phyloP scores from a whole-genome alignment of 306 rosid species.

The Quercus parvula region DNA sequence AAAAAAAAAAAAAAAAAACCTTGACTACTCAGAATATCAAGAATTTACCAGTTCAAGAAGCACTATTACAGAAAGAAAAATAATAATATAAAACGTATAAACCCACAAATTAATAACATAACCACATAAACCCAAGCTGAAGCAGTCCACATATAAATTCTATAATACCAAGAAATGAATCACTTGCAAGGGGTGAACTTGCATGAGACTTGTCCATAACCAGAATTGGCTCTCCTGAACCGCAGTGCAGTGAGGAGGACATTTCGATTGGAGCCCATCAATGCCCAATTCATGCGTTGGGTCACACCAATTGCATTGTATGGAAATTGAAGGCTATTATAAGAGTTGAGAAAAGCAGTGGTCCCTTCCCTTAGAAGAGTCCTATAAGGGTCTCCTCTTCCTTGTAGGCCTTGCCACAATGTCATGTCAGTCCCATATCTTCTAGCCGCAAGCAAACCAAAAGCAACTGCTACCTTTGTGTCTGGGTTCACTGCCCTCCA shows the following conservation, averaged over 20 bases:
- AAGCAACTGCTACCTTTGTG: slow-evolving; percentile 63
- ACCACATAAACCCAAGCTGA: neutral
- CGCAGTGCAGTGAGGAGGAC: slow-evolving; percentile 62
- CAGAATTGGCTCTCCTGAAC: slow-evolving; percentile 74
- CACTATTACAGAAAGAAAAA: neutral
- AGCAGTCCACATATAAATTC: neutral
- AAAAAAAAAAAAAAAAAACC: neutral
- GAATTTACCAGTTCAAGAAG: neutral
- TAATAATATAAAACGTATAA: neutral
- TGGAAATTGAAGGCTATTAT: slow-evolving; percentile 54
- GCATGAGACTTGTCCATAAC: slow-evolving; percentile 61
- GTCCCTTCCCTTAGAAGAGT: slow-evolving; percentile 77
- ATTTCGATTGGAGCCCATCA: slow-evolving; percentile 57
- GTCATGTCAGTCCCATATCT: slow-evolving; percentile 73
- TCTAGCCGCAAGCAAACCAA: slow-evolving; percentile 58
- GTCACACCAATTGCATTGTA: slow-evolving; percentile 55
- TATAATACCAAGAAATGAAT: neutral
- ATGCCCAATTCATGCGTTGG: slow-evolving; percentile 52
- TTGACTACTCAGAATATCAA: neutral
- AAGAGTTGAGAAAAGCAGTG: slow-evolving; percentile 76
- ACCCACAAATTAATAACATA: neutral
- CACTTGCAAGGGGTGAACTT: slow-evolving; percentile 65
- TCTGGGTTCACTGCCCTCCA: slow-evolving; percentile 76
- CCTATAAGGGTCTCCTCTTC: slow-evolving; percentile 78
- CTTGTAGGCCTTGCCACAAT: slow-evolving; percentile 68